A percentile compares a stretch with the other conserved stretches of the same genome.
Conservation (phyloP, 2,329 filamentous ascomycete genomes). For the Ascomycota sp. region DNA sequence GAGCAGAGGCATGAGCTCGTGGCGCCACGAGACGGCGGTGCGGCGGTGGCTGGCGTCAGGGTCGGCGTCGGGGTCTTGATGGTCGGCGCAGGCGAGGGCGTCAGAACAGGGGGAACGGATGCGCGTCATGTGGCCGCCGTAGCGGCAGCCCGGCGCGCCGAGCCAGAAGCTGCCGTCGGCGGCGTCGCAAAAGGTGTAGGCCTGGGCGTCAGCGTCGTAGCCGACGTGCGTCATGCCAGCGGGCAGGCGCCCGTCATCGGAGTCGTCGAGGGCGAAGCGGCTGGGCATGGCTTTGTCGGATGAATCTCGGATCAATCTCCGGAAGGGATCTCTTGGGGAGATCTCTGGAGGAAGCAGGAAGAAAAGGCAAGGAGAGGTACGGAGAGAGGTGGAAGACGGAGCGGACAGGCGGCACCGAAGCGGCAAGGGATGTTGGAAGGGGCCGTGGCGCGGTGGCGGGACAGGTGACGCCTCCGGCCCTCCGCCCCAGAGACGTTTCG, state of each 20-base stretch:
- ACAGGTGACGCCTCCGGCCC: no score
- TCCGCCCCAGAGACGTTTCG: no score
- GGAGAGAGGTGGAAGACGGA: neutral
- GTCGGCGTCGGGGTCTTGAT: constrained; percentile 7
- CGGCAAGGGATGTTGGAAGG: neutral
- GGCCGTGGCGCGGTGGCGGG: neutral
- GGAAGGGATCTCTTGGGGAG: neutral
- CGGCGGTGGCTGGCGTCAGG: constrained; percentile 6
- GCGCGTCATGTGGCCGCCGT: constrained; percentile 26
- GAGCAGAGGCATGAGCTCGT: constrained; percentile 31
- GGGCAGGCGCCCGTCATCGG: constrained; percentile 31
- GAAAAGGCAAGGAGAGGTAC: no score
- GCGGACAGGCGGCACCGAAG: neutral
- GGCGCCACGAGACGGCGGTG: constrained; percentile 24
- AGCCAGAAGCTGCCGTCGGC: constrained; percentile 27
- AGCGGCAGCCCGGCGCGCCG: constrained; percentile 25
- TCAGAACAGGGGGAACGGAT: no score
- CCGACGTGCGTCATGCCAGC: constrained; percentile 32
- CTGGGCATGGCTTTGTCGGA: neutral
- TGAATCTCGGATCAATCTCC: no score
- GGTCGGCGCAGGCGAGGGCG: constrained; percentile 10
- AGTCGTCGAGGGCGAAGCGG: constrained; percentile 21
- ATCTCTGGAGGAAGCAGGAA: neutral
- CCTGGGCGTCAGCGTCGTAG: constrained; percentile 33
- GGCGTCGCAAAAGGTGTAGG: constrained; percentile 29